Base-by-base conservation (phyloP, 441 rosid species). In the Bocquillonia castaneifolia region DNA sequence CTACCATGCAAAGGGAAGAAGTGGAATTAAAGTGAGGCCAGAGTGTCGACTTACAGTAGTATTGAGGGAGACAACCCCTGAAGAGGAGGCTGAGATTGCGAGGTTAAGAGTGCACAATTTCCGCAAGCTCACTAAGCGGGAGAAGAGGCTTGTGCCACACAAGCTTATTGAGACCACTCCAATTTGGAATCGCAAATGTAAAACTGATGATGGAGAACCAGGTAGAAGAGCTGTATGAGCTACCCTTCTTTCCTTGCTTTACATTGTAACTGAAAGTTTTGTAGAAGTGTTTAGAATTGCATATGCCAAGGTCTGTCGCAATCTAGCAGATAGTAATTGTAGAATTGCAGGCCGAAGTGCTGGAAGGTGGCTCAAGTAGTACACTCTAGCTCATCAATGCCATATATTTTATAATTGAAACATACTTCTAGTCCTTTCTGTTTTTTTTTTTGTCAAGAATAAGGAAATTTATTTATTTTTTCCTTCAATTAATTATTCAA, bases 51-150 rank as follows among this genome's bases (percentile, higher is more conserved):
- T 93, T 59, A 91, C 98, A 0, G 80, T 93, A 20, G 80, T 93
- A 25, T 82, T 91, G 71, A 86, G 97, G 76, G 98, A 91, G 82
- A 86, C 79, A 58, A 91, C 91, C 0, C 73, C 86, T 0, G 89
- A 89, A 74, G 97, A 93, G 84, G 97, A 93, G 77, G 93, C 95
- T 32, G 73, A 89, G 83, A 84, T 90, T 67, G 98, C 97, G 17
- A 83, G 76, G 85, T 83, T 93, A 60, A 83, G 77, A 70, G 98
- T 91, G 52, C 77, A 78, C 77, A 91, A 84, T 64, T 93, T 70
- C 73, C 67, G 73, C 14, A 61, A 70, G 59, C 67, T 52, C 32
- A 51, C 51, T 23, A 71, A 75, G 58, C 62, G 36, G 56, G 63
- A 70, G 57, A 40, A 37, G 55, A 58, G 45, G 56, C 68, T 70